These are phyloP conservation scores for Haberlea rhodopensis DNA, from an alignment of 257 asterid species.

Conservation along the genomic window DNA sequence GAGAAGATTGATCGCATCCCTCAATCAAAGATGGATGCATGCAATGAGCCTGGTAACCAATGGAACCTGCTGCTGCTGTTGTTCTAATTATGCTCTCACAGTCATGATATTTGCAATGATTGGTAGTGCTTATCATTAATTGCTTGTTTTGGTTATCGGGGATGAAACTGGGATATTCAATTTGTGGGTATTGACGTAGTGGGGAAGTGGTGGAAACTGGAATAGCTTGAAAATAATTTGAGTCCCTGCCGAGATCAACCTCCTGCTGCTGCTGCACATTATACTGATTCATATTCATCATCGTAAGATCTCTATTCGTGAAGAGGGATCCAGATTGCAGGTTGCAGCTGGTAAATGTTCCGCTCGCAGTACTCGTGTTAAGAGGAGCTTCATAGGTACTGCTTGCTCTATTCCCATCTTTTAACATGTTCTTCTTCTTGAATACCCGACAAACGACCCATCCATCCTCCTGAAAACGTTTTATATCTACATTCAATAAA, in stretches of 20 bases:
- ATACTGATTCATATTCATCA: slow-evolving; percentile 23
- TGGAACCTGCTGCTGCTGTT: slow-evolving; percentile 20
- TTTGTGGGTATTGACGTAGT: slow-evolving; percentile 32
- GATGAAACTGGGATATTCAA: slow-evolving; percentile 51
- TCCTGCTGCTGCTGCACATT: slow-evolving; percentile 26
- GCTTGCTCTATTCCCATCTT: slow-evolving; percentile 35
- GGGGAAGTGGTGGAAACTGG: slow-evolving; percentile 17
- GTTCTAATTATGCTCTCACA: slow-evolving; percentile 45
- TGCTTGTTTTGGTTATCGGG: slow-evolving; percentile 35
- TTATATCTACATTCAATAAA: background rate
- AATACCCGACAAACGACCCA: slow-evolving; percentile 94
- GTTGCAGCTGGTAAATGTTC: slow-evolving; percentile 19
- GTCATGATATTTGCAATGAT: slow-evolving; percentile 24
- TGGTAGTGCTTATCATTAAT: slow-evolving; percentile 22
- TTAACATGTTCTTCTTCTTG: slow-evolving; percentile 84
- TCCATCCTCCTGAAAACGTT: slow-evolving; percentile 63
- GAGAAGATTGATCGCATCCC: slow-evolving; percentile 26
- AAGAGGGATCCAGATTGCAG: slow-evolving; percentile 28
- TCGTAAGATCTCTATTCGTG: slow-evolving; percentile 19
- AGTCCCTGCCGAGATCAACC: slow-evolving; percentile 18
- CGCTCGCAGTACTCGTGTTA: slow-evolving; percentile 14
- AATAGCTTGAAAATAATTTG: slow-evolving; percentile 39
- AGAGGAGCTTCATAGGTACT: slow-evolving; percentile 22
- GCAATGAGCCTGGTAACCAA: slow-evolving; percentile 28
- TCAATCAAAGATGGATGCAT: slow-evolving; percentile 32